These are phyloP conservation scores for Albifimbria verrucaria DNA, from an alignment of 2,329 filamentous ascomycete species.

Conservation along the genomic window DNA sequence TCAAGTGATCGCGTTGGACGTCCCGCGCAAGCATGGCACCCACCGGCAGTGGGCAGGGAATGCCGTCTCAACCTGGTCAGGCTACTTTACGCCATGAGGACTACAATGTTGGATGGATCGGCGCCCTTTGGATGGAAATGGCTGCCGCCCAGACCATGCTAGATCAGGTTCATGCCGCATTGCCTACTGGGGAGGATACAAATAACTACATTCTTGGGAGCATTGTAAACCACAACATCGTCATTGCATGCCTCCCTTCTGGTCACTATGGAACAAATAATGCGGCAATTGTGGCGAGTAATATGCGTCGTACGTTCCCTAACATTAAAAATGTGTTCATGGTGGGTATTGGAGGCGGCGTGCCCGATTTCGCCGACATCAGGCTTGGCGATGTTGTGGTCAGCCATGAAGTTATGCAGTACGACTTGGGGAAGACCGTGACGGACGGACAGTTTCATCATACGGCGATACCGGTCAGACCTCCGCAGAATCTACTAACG, in stretches of 20 bases:
- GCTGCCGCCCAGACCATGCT: no score
- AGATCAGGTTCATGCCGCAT: no score
- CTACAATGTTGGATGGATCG: no score
- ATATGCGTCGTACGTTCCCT: slow-evolving; percentile 9
- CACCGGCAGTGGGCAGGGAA: no score
- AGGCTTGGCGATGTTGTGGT: slow-evolving; percentile 16
- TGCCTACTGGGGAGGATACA: no score
- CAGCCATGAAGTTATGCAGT: slow-evolving; percentile 11
- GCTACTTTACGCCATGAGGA: no score
- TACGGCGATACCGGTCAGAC: background rate
- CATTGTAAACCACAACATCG: background rate
- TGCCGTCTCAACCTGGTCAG: no score
- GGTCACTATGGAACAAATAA: no score
- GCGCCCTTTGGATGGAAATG: no score
- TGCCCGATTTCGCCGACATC: slow-evolving; percentile 5
- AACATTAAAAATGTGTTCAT: slow-evolving; percentile 5
- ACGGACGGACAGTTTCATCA: background rate
- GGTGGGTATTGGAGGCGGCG: slow-evolving; percentile 4
- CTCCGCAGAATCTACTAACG: background rate
- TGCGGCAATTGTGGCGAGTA: background rate
- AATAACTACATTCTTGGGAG: background rate
- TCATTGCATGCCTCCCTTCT: background rate
- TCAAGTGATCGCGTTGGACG: no score
- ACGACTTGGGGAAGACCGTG: slow-evolving; percentile 10
- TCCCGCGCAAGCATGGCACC: no score